A percentile compares a stretch with the other conserved stretches of the same genome.
These are phyloP conservation scores for Chaetomium globosum DNA, from an alignment of 2,329 filamentous ascomycete species.

Conservation along the genomic window DNA sequence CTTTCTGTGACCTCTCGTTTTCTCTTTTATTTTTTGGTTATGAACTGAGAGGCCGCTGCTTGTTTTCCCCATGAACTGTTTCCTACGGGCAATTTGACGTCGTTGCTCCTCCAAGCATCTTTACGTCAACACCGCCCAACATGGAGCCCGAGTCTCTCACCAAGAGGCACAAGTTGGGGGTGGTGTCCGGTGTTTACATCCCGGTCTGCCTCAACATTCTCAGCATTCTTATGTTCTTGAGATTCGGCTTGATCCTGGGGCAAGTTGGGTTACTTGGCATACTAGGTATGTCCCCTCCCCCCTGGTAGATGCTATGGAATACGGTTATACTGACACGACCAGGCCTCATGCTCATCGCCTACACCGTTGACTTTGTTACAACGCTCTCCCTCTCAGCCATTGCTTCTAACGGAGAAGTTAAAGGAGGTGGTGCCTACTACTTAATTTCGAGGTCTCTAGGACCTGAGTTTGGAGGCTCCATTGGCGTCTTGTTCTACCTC, in stretches of 20 bases:
- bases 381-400: conserved; percentile 86
- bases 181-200: conserved; percentile 79
- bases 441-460: conserved; percentile 83
- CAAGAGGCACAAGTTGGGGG: conserved; percentile 67
- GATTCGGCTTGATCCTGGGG: conserved; percentile 82
- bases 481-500: conserved; percentile 86
- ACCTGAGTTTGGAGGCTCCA: conserved; percentile 86
- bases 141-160: conserved; percentile 43
- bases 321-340: conserved; percentile 33
- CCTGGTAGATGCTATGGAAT: neutral
- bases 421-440: conserved; percentile 86
- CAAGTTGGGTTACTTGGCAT: conserved; percentile 79
- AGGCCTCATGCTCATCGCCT: conserved; percentile 76
- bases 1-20: neutral
- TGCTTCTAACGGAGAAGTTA: conserved; percentile 85
- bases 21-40: conserved; percentile 6
- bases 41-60: neutral
- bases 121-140: conserved; percentile 24
- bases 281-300: conserved; percentile 56
- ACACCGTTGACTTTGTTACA: conserved; percentile 79
- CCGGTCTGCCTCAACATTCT: conserved; percentile 87
- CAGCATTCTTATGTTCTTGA: conserved; percentile 89
- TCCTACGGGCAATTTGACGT: neutral
- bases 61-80: neutral
- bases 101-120: neutral